These are phyloP conservation scores for Ophiostoma piceae DNA, from an alignment of 2,329 filamentous ascomycete species.

Conservation along the genomic window DNA sequence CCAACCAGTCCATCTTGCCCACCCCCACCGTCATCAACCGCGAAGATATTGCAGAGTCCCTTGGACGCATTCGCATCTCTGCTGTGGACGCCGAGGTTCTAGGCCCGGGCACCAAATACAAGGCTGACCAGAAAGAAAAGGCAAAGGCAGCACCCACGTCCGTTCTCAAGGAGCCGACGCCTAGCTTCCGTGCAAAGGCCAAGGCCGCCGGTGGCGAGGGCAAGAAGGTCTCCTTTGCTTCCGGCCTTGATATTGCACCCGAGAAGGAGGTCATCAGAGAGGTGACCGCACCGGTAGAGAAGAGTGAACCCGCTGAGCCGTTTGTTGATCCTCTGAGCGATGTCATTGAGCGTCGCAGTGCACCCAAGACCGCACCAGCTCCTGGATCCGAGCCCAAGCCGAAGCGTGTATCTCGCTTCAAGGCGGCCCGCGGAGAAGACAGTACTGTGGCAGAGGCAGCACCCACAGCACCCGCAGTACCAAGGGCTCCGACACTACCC, in stretches of 20 bases:
- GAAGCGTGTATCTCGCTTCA: conserved; percentile 51
- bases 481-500: conserved; percentile 28
- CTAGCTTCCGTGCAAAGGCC: conserved; percentile 15
- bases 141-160: conserved; percentile 7
- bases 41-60: conserved; percentile 41
- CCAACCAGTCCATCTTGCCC: conserved; percentile 28
- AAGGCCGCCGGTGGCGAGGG: conserved; percentile 32
- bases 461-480: neutral
- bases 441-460: conserved; percentile 16
- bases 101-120: neutral
- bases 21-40: conserved; percentile 11
- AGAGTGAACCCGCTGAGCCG: neutral
- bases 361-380: neutral
- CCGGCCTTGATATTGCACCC: conserved; percentile 63
- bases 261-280: neutral
- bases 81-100: conserved; percentile 11
- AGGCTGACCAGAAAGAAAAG: neutral
- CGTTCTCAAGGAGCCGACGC: conserved; percentile 19
- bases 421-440: conserved; percentile 36
- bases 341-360: conserved; percentile 32
- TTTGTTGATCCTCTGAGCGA: conserved; percentile 29
- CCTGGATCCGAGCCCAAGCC: conserved; percentile 22
- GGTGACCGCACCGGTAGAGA: neutral
- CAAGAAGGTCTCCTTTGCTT: conserved; percentile 79
- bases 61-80: conserved; percentile 53